Conservation (phyloP, 1,284 basidiomycete genomes). For the Porogramme epimiltina region DNA sequence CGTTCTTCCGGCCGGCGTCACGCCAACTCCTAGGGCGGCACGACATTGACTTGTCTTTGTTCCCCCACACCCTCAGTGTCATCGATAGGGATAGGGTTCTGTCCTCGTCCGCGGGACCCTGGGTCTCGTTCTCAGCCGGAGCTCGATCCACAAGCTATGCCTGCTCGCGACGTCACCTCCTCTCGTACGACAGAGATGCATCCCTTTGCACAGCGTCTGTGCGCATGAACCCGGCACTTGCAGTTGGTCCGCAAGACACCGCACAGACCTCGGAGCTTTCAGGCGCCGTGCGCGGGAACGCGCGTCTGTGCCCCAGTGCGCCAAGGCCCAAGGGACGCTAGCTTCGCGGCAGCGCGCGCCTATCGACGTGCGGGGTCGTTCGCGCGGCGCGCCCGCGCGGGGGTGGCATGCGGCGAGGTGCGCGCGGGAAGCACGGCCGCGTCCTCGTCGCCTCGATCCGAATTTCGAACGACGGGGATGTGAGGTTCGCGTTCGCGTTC, state of each 20-base stretch:
- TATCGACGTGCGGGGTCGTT: too few relatives aligned
- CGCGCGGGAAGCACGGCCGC: neutral
- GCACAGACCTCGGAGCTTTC: too few relatives aligned
- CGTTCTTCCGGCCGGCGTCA: slow-evolving; percentile 5
- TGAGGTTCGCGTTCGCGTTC: too few relatives aligned
- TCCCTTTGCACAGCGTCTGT: too few relatives aligned
- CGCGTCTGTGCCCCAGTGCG: neutral
- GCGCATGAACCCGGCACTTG: too few relatives aligned
- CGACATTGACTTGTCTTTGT: slow-evolving; percentile 10
- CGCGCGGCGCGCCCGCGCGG: neutral
- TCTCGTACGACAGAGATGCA: too few relatives aligned
- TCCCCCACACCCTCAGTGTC: neutral
- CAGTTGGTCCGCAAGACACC: too few relatives aligned
- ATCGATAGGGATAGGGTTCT: slow-evolving; percentile 24
- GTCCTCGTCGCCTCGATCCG: too few relatives aligned
- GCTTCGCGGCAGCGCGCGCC: slow-evolving; percentile 18
- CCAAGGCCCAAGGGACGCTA: neutral
- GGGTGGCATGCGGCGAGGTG: neutral
- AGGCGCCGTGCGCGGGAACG: neutral
- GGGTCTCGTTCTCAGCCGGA: too few relatives aligned
- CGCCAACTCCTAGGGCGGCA: neutral
- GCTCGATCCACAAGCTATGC: too few relatives aligned
- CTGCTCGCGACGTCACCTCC: too few relatives aligned
- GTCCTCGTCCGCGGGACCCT: neutral
- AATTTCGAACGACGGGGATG: too few relatives aligned